These are phyloP conservation scores for Dactylis glomerata DNA, from an alignment of 176 grass and related monocot genomes.

Conservation along the genomic window DNA sequence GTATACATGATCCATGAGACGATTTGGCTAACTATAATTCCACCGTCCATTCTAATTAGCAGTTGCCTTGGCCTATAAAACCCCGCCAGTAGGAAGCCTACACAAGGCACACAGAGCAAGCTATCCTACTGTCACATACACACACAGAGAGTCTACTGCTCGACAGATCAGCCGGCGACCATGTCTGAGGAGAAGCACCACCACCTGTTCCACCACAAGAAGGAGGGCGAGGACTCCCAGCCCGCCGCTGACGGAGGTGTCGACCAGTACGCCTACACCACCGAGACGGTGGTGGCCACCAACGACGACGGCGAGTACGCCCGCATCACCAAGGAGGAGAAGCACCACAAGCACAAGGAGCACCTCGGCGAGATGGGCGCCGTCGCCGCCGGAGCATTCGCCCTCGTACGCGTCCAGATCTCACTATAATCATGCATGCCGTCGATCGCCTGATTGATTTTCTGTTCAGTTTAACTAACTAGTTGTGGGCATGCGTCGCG, in stretches of 20 bases:
- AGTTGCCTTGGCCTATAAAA: conserved; percentile 35
- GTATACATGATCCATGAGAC: not conserved
- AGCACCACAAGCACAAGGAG: conserved; percentile 87
- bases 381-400: conserved; percentile 56
- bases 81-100: not conserved
- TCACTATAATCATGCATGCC: not conserved
- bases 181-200: conserved; percentile 66
- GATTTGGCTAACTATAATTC: not conserved
- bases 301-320: conserved; percentile 50
- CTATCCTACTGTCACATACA: not conserved
- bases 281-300: conserved; percentile 41
- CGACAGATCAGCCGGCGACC: not conserved
- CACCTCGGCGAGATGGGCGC: conserved; percentile 73
- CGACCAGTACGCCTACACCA: conserved; percentile 32
- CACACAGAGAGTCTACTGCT: not conserved
- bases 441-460: no score
- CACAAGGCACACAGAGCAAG: not conserved
- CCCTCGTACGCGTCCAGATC: conserved; percentile 43
- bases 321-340: conserved; percentile 64
- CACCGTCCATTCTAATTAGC: conserved; percentile 13
- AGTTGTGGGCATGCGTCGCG: no score
- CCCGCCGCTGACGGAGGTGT: not conserved
- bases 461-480: not conserved
- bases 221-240: conserved; percentile 43
- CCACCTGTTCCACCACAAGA: conserved; percentile 63